phyloP scores from a whole-genome alignment of 2,329 filamentous ascomycete genomes.

The Aspergillus ochraceus region DNA sequence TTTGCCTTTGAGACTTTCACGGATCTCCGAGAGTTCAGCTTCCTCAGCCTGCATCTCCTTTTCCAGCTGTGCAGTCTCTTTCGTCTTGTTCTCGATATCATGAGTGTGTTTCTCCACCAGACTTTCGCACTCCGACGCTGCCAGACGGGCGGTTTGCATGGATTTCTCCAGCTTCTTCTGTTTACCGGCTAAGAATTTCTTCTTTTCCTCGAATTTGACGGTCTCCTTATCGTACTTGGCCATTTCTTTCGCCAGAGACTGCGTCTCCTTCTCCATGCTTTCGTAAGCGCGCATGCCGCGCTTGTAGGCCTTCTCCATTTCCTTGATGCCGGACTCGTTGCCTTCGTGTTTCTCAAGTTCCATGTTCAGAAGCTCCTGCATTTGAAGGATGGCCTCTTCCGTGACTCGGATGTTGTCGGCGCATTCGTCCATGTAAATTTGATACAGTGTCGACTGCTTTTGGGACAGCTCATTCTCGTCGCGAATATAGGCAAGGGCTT shows the following conservation, averaged over 20 bases:
- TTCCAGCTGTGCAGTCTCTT: slow-evolving; percentile 77
- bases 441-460: slow-evolving; percentile 90
- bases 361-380: slow-evolving; percentile 80
- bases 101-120: slow-evolving; percentile 74
- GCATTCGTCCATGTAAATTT: slow-evolving; percentile 86
- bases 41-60: slow-evolving; percentile 75
- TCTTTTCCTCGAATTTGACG: slow-evolving; percentile 97
- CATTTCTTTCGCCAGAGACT: slow-evolving; percentile 79
- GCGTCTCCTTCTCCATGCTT: slow-evolving; percentile 75
- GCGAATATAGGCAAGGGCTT: slow-evolving; percentile 80
- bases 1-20: slow-evolving; percentile 88
- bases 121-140: slow-evolving; percentile 71
- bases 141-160: slow-evolving; percentile 72
- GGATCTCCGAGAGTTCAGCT: slow-evolving; percentile 75
- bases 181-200: slow-evolving; percentile 88
- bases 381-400: slow-evolving; percentile 84
- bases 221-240: slow-evolving; percentile 93
- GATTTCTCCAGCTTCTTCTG: slow-evolving; percentile 93
- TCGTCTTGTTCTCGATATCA: slow-evolving; percentile 73
- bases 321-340: slow-evolving; percentile 85
- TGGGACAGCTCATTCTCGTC: slow-evolving; percentile 90
- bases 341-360: slow-evolving; percentile 92
- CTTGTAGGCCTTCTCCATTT: slow-evolving; percentile 81
- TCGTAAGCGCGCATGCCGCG: slow-evolving; percentile 82
- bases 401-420: slow-evolving; percentile 85